Base-by-base conservation (phyloP, 2,329 filamentous ascomycete species). In the Neofusicoccum sp. region DNA sequence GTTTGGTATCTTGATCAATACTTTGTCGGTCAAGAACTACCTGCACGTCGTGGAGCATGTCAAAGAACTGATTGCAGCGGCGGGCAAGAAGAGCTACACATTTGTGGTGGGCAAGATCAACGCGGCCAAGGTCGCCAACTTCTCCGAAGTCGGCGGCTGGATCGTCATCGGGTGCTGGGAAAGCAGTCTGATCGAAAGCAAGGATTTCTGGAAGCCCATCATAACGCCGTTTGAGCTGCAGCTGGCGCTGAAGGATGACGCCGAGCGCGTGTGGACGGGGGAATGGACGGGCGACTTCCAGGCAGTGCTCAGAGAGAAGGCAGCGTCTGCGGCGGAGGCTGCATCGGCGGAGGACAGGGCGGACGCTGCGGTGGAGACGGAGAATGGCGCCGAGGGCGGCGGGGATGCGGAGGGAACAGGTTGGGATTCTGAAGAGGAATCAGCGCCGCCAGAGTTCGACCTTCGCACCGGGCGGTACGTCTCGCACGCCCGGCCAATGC, bases 151-250 rank as follows among this genome's bases (percentile, higher is more conserved):
- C 4, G 93, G 92, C 44, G 93, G 92, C 14, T 99, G 95, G 95
- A 92, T 98, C 0, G 92, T 98, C 0, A 90, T 99, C 8, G 93
- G 95, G 2, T 99, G 95, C 76, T 99, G 95, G 95, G 95, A 99
- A 77, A 96, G 93, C 73, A 91, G 90, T 62, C 78, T 98, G 54
- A 85, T 99, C 4, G 93, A 97, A 68, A 91, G 92, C 65, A 89
- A 90, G 61, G 90, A 89, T 6, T 96, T 96, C 71, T 98, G 88
- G 83, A 85, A 86, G 67, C 92, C 93, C 0, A 87, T 98, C 8
- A 86, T 98, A 41, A 99, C 95, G n/a, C 93, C 93, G 0, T 98
- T 96, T 72, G 95, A 99, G 80, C 79, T 98, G 60, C 87, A 86
- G 58, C 78, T 96, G 48, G 90, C 91, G 3, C 76, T 99, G 63